Base-by-base conservation (phyloP, 2,329 filamentous ascomycete species). In the Arthrobotrys sphaeroides region DNA sequence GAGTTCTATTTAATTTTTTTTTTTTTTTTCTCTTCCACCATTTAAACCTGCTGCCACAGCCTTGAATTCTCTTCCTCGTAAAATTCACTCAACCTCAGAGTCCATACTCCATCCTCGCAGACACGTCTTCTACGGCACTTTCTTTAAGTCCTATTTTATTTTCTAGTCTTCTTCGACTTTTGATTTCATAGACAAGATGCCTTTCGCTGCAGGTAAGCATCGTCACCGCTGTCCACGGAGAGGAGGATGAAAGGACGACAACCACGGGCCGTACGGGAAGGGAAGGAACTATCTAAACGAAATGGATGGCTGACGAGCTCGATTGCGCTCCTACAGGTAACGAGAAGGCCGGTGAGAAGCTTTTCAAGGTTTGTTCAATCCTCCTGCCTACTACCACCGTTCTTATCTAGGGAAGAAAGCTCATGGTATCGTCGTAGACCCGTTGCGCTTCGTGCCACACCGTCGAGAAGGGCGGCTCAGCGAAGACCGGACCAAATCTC, bases 361-460 rank as follows among this genome's bases (percentile, higher is more conserved):
- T 98, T 84, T 98, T 98, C 93, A 97, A 97, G 90, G 86, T 86
- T 82, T n/a, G 49, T 68, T 61, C 42, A 28, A 1, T 60, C 18
- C 12, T 62, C 20, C n/a, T 43, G 38, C 28, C 16, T 5, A 51
- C 43, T 18, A 38, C 18, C 9, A 38, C 57, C 22, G n/a, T 36
- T 5, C 7, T 16, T 67, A 24, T 62, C 49, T 67, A 16, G 40
- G 47, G 53, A 38, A 55, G 18, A 26, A 57, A 16, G 28, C 73
- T 43, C 31, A 31, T 43, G n/a, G 13, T 36, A 24, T 51, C 7
- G 53, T 49, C 79, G 28, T 75, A 88, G 88, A 98, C 94, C 80
- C 91, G 95, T 84, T 99, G 95, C 88, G 91, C 92, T 80, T 93
- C 97, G 87, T 99, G 95, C 91, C 95, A 99, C 88, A 98, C 92